Evolutionary conservation across 2,329 filamentous ascomycete genomes (phyloP).

Genomic region (Xylaria sp.): DNA sequence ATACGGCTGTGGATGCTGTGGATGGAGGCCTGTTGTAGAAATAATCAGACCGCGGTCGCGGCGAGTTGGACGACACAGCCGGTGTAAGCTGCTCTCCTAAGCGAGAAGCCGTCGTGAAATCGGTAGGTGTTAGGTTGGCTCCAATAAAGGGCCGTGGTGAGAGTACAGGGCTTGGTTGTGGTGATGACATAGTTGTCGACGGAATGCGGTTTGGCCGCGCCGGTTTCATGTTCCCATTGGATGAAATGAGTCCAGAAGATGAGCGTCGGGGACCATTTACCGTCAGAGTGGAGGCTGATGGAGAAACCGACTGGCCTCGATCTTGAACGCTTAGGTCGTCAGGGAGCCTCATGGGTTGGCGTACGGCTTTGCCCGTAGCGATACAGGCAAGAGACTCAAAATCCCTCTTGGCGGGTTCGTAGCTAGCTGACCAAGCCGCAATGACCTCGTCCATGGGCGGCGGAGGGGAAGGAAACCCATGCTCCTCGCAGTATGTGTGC

Average conservation of each 20-base stretch:
- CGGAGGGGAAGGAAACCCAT: conserved; percentile 72
- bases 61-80: conserved; percentile 39
- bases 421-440: conserved; percentile 66
- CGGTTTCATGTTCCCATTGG: conserved; percentile 27
- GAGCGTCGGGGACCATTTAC: conserved; percentile 48
- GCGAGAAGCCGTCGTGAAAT: conserved; percentile 52
- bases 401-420: conserved; percentile 67
- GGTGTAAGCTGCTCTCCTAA: conserved; percentile 42
- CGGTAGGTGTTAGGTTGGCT: conserved; percentile 48
- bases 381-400: conserved; percentile 70
- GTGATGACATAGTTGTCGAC: conserved; percentile 45
- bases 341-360: conserved; percentile 50
- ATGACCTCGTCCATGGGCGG: conserved; percentile 76
- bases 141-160: conserved; percentile 34
- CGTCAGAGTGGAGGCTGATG: conserved; percentile 33
- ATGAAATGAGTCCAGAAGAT: conserved; percentile 51
- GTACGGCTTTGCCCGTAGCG: conserved; percentile 68
- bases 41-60: conserved; percentile 40
- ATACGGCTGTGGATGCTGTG: conserved; percentile 36
- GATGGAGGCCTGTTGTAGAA: conserved; percentile 38
- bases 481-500: conserved; percentile 73
- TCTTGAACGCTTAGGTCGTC: conserved; percentile 40
- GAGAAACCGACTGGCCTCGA: conserved; percentile 37
- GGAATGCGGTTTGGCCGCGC: conserved; percentile 46
- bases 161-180: conserved; percentile 38